Base-by-base conservation (phyloP, 1,284 basidiomycete species). In the Inonotus obliquus region DNA sequence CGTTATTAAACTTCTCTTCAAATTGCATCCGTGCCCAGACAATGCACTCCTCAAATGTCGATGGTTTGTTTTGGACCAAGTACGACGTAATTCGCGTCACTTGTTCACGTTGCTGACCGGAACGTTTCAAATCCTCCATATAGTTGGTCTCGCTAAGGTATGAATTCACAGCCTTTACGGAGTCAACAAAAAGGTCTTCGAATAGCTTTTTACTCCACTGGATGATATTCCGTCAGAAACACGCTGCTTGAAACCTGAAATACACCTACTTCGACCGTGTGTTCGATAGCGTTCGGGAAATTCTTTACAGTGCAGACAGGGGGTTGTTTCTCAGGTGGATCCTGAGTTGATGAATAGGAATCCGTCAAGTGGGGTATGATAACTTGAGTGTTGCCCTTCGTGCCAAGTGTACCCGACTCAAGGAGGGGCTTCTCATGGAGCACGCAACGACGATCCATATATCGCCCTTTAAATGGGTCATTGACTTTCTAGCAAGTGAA, bases 281-380 rank as follows among this genome's bases (percentile, higher is more conserved):
- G 97, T 69, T 95, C 90, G 68, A 99, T 99, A 38, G 91, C 89
- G 73, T 99, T 98, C 32, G 97, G 97, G 85, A 99, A 99, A 77
- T 95, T 98, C 79, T 98, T 99, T 72, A 99, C 92, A 9, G 97
- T 99, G 77, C 98, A 99, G 45, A 94, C 94, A 10, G 98, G 94
- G 14, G 96, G 91, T 72, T 96, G 92, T 78, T 98, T 99, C 78
- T 99, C 98, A 19, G 97, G 97, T 49, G 97, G 97, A 74, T 99
- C 97, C 77, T 99, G 97, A 19, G 96, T 98, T 4, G 96, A 98
- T 23, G 93, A 91, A 75, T 99, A 99, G 14, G 95, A 98, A 76
- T 99, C 97, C 39, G 97, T 98, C 56, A 99, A 71, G 75, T 98
- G 86, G 19, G 97, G 98, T 53, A 98, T 84, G 64, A 99, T 85